Percentiles rank a stretch among this genome's conserved stretches.
Conservation (phyloP, 805 yeast species). For the Nakazawaea molendinolei region DNA sequence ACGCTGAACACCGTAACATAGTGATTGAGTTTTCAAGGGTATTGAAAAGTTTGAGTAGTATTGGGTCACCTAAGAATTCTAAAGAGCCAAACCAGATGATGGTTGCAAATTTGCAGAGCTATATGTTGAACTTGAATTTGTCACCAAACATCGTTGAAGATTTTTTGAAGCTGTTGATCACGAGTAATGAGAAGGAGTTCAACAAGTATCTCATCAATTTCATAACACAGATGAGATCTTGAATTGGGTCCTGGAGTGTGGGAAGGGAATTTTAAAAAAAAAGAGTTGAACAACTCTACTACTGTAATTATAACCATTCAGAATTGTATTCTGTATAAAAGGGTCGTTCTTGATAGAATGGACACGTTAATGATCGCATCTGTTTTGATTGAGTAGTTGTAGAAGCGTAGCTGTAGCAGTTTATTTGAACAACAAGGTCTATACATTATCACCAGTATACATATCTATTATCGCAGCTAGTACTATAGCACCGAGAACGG, state of each 20-base stretch:
- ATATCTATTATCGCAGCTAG: conserved; percentile 3
- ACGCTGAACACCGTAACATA: conserved; percentile 71
- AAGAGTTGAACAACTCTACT: no score
- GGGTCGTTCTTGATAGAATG: no score
- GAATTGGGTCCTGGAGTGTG: no score
- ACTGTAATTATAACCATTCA: no score
- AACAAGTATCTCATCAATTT: conserved; percentile 54
- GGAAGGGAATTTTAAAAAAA: no score
- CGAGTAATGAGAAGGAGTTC: conserved; percentile 54
- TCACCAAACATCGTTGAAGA: conserved; percentile 55
- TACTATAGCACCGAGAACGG: background rate
- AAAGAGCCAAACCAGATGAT: conserved; percentile 21
- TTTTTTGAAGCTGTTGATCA: conserved; percentile 52
- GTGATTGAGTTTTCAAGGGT: conserved; percentile 70
- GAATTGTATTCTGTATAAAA: no score
- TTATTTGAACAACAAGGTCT: no score
- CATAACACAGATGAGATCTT: conserved; percentile 9
- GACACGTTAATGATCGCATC: no score
- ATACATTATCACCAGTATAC: no score
- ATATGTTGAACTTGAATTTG: conserved; percentile 53
- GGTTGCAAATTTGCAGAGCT: conserved; percentile 22
- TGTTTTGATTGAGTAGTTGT: no score
- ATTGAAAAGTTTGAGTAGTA: conserved; percentile 50
- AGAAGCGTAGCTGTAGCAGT: no score
- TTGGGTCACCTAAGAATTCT: conserved; percentile 18